Percentiles rank a stretch among this genome's conserved stretches.
These are phyloP conservation scores for Penicillium digitatum DNA, from an alignment of 2,329 filamentous ascomycete genomes.

Conservation along the genomic window DNA sequence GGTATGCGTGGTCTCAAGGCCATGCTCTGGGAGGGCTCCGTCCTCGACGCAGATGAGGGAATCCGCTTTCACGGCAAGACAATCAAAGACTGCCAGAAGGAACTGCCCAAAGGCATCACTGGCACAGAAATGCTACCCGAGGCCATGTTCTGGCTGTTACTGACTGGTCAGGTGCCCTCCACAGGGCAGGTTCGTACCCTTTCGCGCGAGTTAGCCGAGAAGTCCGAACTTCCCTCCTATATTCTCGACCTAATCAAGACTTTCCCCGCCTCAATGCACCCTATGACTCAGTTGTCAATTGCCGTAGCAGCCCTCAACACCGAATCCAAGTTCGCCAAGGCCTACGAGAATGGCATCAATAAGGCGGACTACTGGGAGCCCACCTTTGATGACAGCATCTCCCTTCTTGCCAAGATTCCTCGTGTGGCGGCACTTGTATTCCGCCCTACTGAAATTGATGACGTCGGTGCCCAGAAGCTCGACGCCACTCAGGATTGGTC, in stretches of 20 bases:
- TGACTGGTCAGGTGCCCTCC: constrained; percentile 88
- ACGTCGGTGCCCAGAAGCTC: constrained; percentile 66
- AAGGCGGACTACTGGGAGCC: constrained; percentile 99
- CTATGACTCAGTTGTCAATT: constrained; percentile 97
- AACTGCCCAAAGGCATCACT: constrained; percentile 85
- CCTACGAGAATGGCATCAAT: constrained; percentile 83
- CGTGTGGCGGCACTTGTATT: constrained; percentile 97
- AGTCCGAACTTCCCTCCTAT: constrained; percentile 76
- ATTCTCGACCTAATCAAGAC: constrained; percentile 83
- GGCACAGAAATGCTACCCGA: constrained; percentile 96
- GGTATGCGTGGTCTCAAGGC: constrained; percentile 97
- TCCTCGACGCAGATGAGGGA: constrained; percentile 92
- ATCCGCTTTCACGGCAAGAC: constrained; percentile 97
- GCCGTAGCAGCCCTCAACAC: constrained; percentile 95
- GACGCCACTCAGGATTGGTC: constrained; percentile 91
- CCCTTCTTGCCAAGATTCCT: constrained; percentile 89
- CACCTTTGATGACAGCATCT: constrained; percentile 92
- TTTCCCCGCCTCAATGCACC: constrained; percentile 86
- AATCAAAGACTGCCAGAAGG: constrained; percentile 95
- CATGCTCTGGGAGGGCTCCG: constrained; percentile 98
- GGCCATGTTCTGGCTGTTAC: constrained; percentile 98
- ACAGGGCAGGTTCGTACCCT: constrained; percentile 75
- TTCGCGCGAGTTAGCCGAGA: constrained; percentile 80
- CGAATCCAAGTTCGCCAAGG: constrained; percentile 87
- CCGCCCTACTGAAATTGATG: constrained; percentile 75